Base-by-base conservation (phyloP, 768 basidiomycete genomes). In the Rhodotorula babjevae region DNA sequence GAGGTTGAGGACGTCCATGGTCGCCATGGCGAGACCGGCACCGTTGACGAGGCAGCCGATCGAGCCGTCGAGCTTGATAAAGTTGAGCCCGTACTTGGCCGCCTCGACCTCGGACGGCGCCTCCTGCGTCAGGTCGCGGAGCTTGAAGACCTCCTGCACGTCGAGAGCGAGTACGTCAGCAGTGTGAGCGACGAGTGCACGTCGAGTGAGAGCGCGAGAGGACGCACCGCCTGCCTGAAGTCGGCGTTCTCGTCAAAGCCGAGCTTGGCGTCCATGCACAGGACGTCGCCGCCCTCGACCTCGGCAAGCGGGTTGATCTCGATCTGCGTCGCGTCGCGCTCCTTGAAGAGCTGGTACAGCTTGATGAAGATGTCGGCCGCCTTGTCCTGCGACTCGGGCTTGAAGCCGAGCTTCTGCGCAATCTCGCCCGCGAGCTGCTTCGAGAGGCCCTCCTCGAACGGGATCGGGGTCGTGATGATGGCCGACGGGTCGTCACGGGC, bases 251-350 rank as follows among this genome's bases (percentile, higher is more conserved):
- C 96, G 79, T 99, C 96, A 78, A 99, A 99, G n/a, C 93, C 93
- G 73, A 98, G 92, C 82, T 99, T 99, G 81, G 96, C 96, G 82
- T 99, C 96, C 96, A 99, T 98, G 84, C 95, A 98, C 62, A 98
- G 88, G 63, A 99, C 94, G 71, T 86, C 86, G 15, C 96, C 96
- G 78, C 97, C 93, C 23, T 84, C 85, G 42, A 94, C 90, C 82
- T 97, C 88, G 3, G 93, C 92, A 85, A 99, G 85, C 29, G 96
- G 96, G 83, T 99, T 99, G 81, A 99, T 99, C 84, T 99, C 96
- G 78, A 99, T 96, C 82, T 98, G 96, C 23, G 95, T 98, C 2
- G 96, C 93, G 80, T 99, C 96, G 84, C 94, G 98, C 69, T 97
- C 94, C 83, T 93, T 96, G 87, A 96, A 98, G 80, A 99, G 89